Evolutionary conservation across 805 yeast genomes (phyloP).

Genomic region (Ogataea methanolica): DNA sequence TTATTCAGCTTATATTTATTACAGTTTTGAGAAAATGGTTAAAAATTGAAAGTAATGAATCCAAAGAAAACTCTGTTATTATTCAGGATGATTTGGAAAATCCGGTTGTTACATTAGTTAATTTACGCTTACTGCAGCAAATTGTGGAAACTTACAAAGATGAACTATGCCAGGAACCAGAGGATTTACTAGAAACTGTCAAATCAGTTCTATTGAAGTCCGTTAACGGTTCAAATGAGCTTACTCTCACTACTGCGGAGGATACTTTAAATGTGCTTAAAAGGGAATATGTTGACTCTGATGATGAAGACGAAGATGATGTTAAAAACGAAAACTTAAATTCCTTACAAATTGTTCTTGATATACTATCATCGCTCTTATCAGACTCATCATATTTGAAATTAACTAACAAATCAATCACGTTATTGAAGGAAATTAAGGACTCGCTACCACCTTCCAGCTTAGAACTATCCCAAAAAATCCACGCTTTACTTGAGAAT

Average conservation of each 20-base stretch:
- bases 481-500: constrained; percentile 1
- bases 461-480: neutral
- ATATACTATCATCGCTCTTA: constrained; percentile 33
- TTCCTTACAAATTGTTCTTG: constrained; percentile 33
- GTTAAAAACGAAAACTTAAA: constrained; percentile 29
- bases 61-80: neutral
- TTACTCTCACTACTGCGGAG: neutral
- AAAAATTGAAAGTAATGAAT: constrained; percentile 8
- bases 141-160: constrained; percentile 56
- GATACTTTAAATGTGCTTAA: constrained; percentile 3
- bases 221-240: neutral
- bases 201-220: constrained; percentile 33
- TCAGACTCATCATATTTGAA: constrained; percentile 14
- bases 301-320: constrained; percentile 33
- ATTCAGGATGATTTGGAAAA: constrained; percentile 29
- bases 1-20: constrained; percentile 45
- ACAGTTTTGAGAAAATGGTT: constrained; percentile 60
- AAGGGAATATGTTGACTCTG: constrained; percentile 32
- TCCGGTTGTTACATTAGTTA: constrained; percentile 53
- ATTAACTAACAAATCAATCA: constrained; percentile 7
- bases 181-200: constrained; percentile 50
- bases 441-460: constrained; percentile 2
- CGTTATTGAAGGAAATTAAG: constrained; percentile 11
- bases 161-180: constrained; percentile 49
- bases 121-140: constrained; percentile 60